These are phyloP conservation scores for Cryptococcus sp. DNA, from an alignment of 1,284 basidiomycete genomes.

Conservation along the genomic window DNA sequence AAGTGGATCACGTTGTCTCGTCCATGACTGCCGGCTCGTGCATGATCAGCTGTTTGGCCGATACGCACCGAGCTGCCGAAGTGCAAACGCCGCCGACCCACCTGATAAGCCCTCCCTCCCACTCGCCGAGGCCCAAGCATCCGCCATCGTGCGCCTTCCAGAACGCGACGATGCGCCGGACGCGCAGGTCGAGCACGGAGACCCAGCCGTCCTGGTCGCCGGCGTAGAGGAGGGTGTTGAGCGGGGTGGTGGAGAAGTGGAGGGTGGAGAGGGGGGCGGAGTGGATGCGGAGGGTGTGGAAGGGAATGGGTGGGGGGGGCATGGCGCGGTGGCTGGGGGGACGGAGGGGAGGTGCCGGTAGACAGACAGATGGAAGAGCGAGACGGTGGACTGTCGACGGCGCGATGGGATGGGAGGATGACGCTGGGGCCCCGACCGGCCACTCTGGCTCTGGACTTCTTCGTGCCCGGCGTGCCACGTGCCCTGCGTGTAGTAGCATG, in stretches of 20 bases:
- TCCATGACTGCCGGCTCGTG: slow-evolving; percentile 62
- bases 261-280: slow-evolving; percentile 55
- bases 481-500: no score
- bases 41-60: slow-evolving; percentile 13
- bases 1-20: slow-evolving; percentile 62
- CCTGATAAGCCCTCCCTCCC: slow-evolving; percentile 66
- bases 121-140: slow-evolving; percentile 72
- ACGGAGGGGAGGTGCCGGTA: no score
- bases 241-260: slow-evolving; percentile 59
- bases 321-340: no score
- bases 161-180: slow-evolving; percentile 63
- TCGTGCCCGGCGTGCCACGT: no score
- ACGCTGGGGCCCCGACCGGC: no score
- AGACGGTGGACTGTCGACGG: no score
- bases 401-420: no score
- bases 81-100: slow-evolving; percentile 49
- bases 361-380: no score
- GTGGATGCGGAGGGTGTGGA: slow-evolving; percentile 72
- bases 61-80: background rate
- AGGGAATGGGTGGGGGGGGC: slow-evolving; percentile 54
- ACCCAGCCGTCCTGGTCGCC: slow-evolving; percentile 72
- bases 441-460: no score
- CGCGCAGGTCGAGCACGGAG: slow-evolving; percentile 66
- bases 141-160: slow-evolving; percentile 77
- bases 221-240: slow-evolving; percentile 73